phyloP scores from a whole-genome alignment of 129 eudicot species.

The Ambrosia artemisiifolia region DNA sequence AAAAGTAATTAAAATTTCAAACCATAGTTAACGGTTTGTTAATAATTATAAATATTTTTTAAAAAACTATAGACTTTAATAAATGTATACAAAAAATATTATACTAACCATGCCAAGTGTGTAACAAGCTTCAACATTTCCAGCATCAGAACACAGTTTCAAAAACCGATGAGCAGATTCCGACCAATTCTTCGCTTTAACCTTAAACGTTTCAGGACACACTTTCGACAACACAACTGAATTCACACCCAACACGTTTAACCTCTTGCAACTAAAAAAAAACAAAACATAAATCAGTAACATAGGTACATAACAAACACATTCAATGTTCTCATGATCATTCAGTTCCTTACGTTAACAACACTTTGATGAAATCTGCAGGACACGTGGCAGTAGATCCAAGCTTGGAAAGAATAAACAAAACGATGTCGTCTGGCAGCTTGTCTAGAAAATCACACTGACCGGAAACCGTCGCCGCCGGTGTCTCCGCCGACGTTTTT shows the following conservation, averaged over 20 bases:
- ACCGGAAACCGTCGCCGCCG: constrained; percentile 23
- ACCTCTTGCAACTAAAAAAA: constrained; percentile 68
- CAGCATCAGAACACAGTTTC: constrained; percentile 72
- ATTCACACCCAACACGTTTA: constrained; percentile 56
- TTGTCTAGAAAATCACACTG: constrained; percentile 52
- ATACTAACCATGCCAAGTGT: constrained; percentile 93
- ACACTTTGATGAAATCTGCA: constrained; percentile 61
- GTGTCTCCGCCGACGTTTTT: constrained; percentile 16
- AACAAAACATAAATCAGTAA: constrained; percentile 7
- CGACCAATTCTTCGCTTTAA: constrained; percentile 65
- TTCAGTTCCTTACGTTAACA: constrained; percentile 54
- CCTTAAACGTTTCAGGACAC: constrained; percentile 42
- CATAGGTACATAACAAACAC: not conserved
- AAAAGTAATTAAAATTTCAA: no score
- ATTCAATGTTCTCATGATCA: not conserved
- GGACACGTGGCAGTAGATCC: constrained; percentile 59
- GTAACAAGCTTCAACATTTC: constrained; percentile 89
- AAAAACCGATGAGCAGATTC: constrained; percentile 80
- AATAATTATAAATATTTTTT: no score
- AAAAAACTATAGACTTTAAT: no score
- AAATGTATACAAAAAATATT: no score
- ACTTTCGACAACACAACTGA: constrained; percentile 69
- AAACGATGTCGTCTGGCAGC: constrained; percentile 75
- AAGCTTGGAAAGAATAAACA: constrained; percentile 67
- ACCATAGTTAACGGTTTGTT: no score